Conservation (phyloP, 257 asterid genomes). For the Apocynum venetum region DNA sequence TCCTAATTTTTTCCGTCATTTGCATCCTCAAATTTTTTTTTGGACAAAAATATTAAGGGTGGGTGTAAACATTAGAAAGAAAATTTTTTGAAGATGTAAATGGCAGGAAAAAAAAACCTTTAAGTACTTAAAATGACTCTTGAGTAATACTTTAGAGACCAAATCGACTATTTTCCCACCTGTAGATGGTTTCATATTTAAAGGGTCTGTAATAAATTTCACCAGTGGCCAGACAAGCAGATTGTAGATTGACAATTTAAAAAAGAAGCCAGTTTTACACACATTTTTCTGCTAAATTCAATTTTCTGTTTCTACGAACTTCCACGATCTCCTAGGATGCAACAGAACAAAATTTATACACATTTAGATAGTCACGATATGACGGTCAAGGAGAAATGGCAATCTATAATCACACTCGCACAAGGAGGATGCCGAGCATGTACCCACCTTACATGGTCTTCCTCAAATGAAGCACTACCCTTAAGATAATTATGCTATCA, state of each 20-base stretch:
- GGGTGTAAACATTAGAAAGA: too few relatives aligned
- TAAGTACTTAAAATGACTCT: too few relatives aligned
- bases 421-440: not conserved
- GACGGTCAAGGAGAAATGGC: not conserved
- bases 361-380: not conserved
- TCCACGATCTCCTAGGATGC: not conserved
- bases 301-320: not conserved
- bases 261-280: not conserved
- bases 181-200: not conserved
- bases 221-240: not conserved
- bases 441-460: not conserved
- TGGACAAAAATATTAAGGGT: too few relatives aligned
- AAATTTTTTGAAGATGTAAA: too few relatives aligned
- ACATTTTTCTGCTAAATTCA: not conserved
- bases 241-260: not conserved
- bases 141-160: too few relatives aligned
- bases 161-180: not conserved
- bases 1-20: too few relatives aligned
- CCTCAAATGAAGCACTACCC: not conserved
- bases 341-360: not conserved
- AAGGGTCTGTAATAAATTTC: not conserved
- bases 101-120: too few relatives aligned
- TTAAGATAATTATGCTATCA: not conserved
- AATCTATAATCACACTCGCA: not conserved
- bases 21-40: too few relatives aligned